Evolutionary conservation across 495 filamentous ascomycete species (phyloP).

Genomic region (Poronia punctata): DNA sequence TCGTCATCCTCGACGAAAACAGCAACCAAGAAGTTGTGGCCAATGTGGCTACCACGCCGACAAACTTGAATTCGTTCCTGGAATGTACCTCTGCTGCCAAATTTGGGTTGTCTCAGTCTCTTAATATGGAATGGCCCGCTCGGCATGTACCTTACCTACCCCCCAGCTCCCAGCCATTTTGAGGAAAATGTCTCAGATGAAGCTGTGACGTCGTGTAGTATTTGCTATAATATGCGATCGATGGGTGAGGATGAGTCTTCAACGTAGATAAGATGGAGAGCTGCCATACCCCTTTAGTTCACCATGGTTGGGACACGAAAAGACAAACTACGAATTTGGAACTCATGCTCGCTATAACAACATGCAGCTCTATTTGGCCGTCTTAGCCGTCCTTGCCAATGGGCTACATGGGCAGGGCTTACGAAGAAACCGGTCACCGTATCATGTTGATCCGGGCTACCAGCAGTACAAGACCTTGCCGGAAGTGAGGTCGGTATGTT

Average conservation of each 20-base stretch:
- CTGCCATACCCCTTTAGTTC: no score
- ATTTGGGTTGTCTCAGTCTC: background rate
- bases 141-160: no score
- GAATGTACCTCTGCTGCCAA: background rate
- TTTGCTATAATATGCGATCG: no score
- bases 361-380: background rate
- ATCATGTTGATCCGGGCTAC: background rate
- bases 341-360: background rate
- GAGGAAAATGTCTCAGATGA: no score
- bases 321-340: no score
- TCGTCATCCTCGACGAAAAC: conserved; percentile 2
- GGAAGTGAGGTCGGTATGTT: conserved; percentile 2
- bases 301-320: no score
- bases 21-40: background rate
- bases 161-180: no score
- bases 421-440: background rate
- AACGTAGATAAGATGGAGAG: no score
- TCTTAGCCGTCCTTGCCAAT: conserved; percentile 1
- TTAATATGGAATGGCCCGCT: background rate
- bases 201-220: no score
- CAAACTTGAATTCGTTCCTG: background rate
- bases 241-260: no score
- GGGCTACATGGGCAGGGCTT: conserved; percentile 1
- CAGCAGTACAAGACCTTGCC: background rate
- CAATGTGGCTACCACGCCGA: background rate